phyloP scores from a whole-genome alignment of 2,329 filamentous ascomycete genomes.

The Diaporthe vaccinii region DNA sequence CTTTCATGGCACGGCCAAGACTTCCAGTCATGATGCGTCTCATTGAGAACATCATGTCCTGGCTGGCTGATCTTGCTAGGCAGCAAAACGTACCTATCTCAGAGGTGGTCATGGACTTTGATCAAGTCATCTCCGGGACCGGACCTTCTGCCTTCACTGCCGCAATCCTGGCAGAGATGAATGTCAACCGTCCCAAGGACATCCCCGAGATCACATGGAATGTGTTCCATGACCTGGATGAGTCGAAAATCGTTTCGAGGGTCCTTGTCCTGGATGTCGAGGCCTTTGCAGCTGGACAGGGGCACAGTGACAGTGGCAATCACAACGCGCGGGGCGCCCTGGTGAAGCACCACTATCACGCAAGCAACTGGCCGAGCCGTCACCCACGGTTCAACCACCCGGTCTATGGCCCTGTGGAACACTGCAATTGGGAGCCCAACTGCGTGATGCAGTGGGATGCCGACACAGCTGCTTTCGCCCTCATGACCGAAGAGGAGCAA shows the following conservation, averaged over 20 bases:
- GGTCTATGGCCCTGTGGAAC: conserved; percentile 77
- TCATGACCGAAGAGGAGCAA: conserved; percentile 71
- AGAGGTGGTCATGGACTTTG: conserved; percentile 76
- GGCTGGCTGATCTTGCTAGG: conserved; percentile 71
- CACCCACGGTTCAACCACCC: conserved; percentile 78
- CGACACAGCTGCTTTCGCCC: conserved; percentile 72
- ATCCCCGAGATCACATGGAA: conserved; percentile 69
- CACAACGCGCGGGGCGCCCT: conserved; percentile 75
- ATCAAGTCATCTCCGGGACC: conserved; percentile 80
- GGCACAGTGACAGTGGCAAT: conserved; percentile 79
- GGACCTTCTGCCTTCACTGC: conserved; percentile 78
- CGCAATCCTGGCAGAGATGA: conserved; percentile 76
- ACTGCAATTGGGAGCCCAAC: conserved; percentile 76
- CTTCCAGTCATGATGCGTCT: conserved; percentile 77
- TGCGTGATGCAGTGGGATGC: conserved; percentile 77
- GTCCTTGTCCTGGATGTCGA: conserved; percentile 78
- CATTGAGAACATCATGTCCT: conserved; percentile 76
- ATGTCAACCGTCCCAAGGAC: conserved; percentile 52
- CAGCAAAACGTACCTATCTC: conserved; percentile 71
- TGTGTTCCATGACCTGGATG: conserved; percentile 73
- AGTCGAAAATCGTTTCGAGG: conserved; percentile 74
- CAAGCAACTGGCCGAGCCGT: conserved; percentile 77
- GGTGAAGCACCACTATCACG: conserved; percentile 82
- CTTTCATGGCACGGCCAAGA: conserved; percentile 77
- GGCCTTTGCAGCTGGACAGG: conserved; percentile 80